phyloP scores from a whole-genome alignment of 306 rosid species.

The Pueraria montana region DNA sequence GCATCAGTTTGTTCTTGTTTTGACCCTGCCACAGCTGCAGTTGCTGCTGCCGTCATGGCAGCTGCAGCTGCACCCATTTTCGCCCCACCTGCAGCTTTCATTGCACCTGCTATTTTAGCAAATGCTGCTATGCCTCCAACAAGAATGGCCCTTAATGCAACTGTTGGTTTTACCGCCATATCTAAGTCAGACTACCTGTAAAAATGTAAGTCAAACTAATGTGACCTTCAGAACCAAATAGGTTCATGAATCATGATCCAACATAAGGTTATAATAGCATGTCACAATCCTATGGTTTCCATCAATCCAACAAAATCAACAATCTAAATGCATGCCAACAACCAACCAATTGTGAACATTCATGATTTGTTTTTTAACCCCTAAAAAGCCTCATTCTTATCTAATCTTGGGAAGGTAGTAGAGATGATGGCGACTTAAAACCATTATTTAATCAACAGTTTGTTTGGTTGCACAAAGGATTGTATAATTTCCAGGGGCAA shows the following conservation, averaged over 20 bases:
- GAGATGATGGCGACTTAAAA: not conserved
- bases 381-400: not conserved
- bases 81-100: constrained; percentile 91
- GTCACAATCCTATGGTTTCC: constrained; percentile 15
- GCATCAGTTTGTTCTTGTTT: constrained; percentile 69
- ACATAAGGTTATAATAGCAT: not conserved
- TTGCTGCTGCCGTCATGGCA: constrained; percentile 91
- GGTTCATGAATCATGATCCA: constrained; percentile 5
- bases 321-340: constrained; percentile 14
- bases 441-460: constrained; percentile 1
- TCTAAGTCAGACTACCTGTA: constrained; percentile 46
- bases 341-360: not conserved
- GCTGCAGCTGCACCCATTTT: constrained; percentile 87
- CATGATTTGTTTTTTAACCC: not conserved
- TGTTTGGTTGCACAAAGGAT: constrained; percentile 6
- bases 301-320: constrained; percentile 15
- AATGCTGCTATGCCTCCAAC: constrained; percentile 93
- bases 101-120: constrained; percentile 76
- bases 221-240: constrained; percentile 3
- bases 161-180: constrained; percentile 85
- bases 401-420: not conserved
- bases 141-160: constrained; percentile 82
- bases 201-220: constrained; percentile 28
- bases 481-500: not conserved
- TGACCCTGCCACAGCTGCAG: constrained; percentile 74